Base-by-base conservation (phyloP, 176 grass and related monocot genomes). In the Themeda triandra region DNA sequence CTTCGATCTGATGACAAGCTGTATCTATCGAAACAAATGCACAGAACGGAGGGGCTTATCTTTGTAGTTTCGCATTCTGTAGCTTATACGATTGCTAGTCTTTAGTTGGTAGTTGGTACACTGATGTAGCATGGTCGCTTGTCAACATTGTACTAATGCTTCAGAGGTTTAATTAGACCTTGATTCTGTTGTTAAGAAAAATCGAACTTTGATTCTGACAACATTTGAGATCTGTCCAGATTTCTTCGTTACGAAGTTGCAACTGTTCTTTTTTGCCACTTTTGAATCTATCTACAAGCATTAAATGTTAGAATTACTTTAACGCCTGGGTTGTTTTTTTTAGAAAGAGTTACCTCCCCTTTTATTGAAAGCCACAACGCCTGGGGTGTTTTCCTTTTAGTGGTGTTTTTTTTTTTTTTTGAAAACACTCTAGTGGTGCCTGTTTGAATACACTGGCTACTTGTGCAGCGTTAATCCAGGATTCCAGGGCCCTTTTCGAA, bases 51-150 rank as follows among this genome's bases (percentile, higher is more conserved):
- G 23, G 21, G 35, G 15, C 11, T 79, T 23, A 4, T 76, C n/a
- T 4, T 53, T 68, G 31, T 46, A 77, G 6, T 37, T 29, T 69
- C 21, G 58, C 14, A 29, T 66, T 35, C 3, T 74, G 14, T 67
- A 74, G 15, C 45, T 67, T 72, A 49, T 68, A 28, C 64, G 33
- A 32, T 86, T 59, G 54, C n/a, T 82, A 82, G 56, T 23, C 64
- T 65, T 45, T 76, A 66, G 11, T 58, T 72, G 60, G 29, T 76
- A 66, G 11, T 58, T 72, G 60, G 29, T 32, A 82, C 65, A 44
- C 54, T 77, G 78, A 45, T 13, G 48, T 48, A 8, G 25, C 35
- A 75, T 82, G 83, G 62, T 72, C 14, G 71, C 82, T 42, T 81
- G 44, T 69, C 49, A 51, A 77, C 72, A 15, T 60, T 66, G 11